These are phyloP conservation scores for Citrus trifoliata DNA, from an alignment of 345 rosid genomes.

Conservation along the genomic window DNA sequence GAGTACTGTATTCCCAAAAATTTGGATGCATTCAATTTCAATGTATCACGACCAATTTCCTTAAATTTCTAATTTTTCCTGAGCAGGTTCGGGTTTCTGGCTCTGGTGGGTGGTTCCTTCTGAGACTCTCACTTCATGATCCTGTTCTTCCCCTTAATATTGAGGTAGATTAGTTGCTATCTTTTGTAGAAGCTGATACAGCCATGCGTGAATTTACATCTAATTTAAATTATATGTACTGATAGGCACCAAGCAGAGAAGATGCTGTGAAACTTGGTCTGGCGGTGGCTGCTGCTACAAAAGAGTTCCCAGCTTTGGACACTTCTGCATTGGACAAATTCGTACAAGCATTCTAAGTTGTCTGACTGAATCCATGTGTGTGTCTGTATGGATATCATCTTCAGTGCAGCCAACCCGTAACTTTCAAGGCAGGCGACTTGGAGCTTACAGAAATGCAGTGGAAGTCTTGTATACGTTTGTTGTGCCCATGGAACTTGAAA, in stretches of 20 bases:
- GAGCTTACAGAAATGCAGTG: not conserved
- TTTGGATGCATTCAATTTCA: not conserved
- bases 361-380: not conserved
- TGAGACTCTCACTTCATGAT: conserved; percentile 95
- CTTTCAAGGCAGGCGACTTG: not conserved
- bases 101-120: conserved; percentile 97
- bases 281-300: conserved; percentile 54
- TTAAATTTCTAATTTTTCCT: not conserved
- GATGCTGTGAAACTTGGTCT: conserved; percentile 83
- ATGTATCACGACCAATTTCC: not conserved
- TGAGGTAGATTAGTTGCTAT: conserved; percentile 48
- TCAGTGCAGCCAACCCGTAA: not conserved
- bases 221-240: not conserved
- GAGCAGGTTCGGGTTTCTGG: conserved; percentile 85
- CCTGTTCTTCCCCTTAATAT: conserved; percentile 98
- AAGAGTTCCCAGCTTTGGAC: conserved; percentile 80
- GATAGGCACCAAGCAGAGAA: conserved; percentile 68
- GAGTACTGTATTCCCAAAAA: not conserved
- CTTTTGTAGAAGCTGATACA: conserved; percentile 1
- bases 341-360: conserved; percentile 28
- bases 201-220: not conserved
- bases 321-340: conserved; percentile 70
- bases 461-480: not conserved
- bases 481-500: not conserved
- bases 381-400: not conserved